Evolutionary conservation across 225 moss, liverwort and hornwort species (phyloP), one percentile per base, ranked within the genome.

Genomic region (Pseudoscleropodium purum): DNA sequence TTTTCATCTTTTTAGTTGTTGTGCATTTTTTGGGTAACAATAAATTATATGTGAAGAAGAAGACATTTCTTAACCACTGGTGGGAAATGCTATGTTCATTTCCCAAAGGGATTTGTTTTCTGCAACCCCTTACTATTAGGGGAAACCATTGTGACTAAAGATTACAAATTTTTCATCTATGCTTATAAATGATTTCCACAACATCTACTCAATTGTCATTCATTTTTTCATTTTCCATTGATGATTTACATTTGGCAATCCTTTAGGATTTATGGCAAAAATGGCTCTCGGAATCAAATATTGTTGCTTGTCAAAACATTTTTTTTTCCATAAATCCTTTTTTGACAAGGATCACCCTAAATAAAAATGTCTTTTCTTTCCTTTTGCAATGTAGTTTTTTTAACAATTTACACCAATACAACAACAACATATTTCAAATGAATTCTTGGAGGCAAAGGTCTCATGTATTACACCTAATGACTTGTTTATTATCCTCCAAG

Each of bases 21-120:
- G 34, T 2, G 1, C 13, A 51, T 21, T 52, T 21, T 52, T 0
- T 0, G 0, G 1, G 0, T 52, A 51, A 21, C 0, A 52, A 1
- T 34, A 21, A 54, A 54, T 23, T 78, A 3, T 24, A 9, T 37
- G 24, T 3, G 5, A 36, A 15, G 3, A 36, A 23, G 5, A 34
- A 52, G 34, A 23, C 1, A 13, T 14, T 21, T 13, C 3, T 8
- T 34, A 34, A 21, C 13, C 19, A 31, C 1, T 0, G 0, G 2
- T 29, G 0, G 3, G 2, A 45, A 29, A 3, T 41, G 8, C 0
- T 0, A 1, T 1, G 0, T 27, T 41, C 5, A 16, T 41, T 74
- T 29, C 2, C 1, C 1, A 8, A 2, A 5, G 4, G 13, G 24
- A 8, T 36, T 39, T 74, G 30, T 2, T 47, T 30, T 18, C 0